Conservation (phyloP, 2,329 filamentous ascomycete species). For the Onygenales sp. region DNA sequence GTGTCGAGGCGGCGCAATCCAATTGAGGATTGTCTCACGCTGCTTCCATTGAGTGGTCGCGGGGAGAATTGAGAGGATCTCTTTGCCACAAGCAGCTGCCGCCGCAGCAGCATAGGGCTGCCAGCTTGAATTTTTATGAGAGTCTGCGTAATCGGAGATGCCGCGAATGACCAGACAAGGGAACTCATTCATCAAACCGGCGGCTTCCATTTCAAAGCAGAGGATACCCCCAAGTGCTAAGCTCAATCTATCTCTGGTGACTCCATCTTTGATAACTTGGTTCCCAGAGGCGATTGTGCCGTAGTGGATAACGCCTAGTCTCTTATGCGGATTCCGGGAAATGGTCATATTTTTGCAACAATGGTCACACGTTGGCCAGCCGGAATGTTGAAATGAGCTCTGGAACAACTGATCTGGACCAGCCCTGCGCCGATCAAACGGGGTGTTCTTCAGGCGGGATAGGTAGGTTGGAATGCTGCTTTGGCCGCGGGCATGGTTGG, state of each 20-base stretch:
- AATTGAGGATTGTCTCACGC: background rate
- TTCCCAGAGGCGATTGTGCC: background rate
- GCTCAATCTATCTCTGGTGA: background rate
- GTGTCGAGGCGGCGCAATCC: background rate
- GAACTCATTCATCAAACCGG: slow-evolving; percentile 14
- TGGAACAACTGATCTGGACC: too few relatives aligned
- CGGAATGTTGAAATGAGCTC: too few relatives aligned
- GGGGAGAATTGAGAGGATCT: too few relatives aligned
- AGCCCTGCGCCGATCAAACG: too few relatives aligned
- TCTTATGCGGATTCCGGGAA: too few relatives aligned
- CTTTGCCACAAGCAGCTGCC: slow-evolving; percentile 12
- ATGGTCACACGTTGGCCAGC: too few relatives aligned
- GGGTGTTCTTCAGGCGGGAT: too few relatives aligned
- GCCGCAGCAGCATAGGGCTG: slow-evolving; percentile 24
- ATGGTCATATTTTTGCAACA: too few relatives aligned
- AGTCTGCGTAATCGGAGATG: slow-evolving; percentile 34
- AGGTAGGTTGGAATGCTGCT: too few relatives aligned
- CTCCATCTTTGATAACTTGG: background rate
- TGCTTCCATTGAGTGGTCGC: background rate
- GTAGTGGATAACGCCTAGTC: background rate
- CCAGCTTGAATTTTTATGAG: slow-evolving; percentile 30
- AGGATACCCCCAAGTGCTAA: slow-evolving; percentile 3
- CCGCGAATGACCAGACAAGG: slow-evolving; percentile 32
- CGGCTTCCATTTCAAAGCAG: slow-evolving; percentile 23
- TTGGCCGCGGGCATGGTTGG: too few relatives aligned